These are phyloP conservation scores for Torulaspora globosa DNA, from an alignment of 1,139 yeast genomes.

Conservation along the genomic window DNA sequence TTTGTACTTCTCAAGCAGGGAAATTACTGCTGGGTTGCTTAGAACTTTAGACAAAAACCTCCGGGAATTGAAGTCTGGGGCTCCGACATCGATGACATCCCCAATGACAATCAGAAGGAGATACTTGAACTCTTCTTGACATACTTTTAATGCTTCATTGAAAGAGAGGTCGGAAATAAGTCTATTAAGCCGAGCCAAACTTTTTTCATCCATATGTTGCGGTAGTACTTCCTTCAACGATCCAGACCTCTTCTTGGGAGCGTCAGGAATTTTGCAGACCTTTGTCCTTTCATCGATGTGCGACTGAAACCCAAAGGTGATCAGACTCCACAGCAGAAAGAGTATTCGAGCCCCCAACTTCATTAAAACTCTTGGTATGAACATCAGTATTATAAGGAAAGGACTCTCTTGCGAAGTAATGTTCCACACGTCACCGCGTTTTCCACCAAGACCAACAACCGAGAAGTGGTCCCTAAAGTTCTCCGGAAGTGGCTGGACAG, in stretches of 20 bases:
- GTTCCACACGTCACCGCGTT: constrained; percentile 11
- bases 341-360: constrained; percentile 23
- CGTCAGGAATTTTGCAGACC: constrained; percentile 21
- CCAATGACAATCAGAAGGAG: constrained; percentile 36
- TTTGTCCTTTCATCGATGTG: constrained; percentile 10
- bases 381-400: constrained; percentile 23
- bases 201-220: constrained; percentile 9
- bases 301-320: constrained; percentile 25
- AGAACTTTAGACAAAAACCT: constrained; percentile 33
- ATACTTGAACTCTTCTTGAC: constrained; percentile 35
- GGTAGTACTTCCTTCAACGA: constrained; percentile 10
- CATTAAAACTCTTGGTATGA: constrained; percentile 28
- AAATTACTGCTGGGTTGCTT: constrained; percentile 28
- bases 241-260: constrained; percentile 15
- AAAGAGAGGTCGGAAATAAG: constrained; percentile 19
- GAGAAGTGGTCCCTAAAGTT: constrained; percentile 29
- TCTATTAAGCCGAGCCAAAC: constrained; percentile 7
- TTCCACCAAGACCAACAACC: constrained; percentile 25
- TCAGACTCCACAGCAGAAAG: constrained; percentile 23
- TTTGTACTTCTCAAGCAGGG: constrained; percentile 24
- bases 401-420: constrained; percentile 17
- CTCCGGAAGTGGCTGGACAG: constrained; percentile 35
- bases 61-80: constrained; percentile 26
- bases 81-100: constrained; percentile 18
- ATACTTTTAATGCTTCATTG: constrained; percentile 34